phyloP scores from a whole-genome alignment of 2,329 filamentous ascomycete genomes.

The Lasiodiplodia sp. region DNA sequence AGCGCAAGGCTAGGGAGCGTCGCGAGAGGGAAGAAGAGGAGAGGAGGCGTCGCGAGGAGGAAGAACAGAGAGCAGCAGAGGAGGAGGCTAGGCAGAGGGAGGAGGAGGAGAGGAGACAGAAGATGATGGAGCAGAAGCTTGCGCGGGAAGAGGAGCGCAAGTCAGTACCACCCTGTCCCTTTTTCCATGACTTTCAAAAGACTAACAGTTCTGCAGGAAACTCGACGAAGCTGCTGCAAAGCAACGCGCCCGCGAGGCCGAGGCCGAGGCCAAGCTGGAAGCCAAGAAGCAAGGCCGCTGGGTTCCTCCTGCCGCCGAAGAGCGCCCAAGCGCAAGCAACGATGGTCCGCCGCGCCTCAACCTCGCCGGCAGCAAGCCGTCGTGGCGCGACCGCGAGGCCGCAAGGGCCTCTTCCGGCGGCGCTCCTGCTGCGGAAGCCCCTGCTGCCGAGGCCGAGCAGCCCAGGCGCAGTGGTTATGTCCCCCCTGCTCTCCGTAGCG shows the following conservation, averaged over 20 bases:
- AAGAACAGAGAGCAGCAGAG: constrained; percentile 80
- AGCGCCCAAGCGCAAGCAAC: constrained; percentile 46
- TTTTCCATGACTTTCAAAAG: neutral
- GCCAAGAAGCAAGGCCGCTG: constrained; percentile 62
- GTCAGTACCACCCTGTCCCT: constrained; percentile 51
- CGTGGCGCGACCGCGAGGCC: constrained; percentile 78
- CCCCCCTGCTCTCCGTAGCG: constrained; percentile 53
- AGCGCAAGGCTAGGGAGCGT: constrained; percentile 82
- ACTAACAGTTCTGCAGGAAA: constrained; percentile 58
- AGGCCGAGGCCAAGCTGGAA: constrained; percentile 76
- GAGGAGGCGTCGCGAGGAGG: constrained; percentile 78
- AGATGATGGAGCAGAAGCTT: constrained; percentile 74
- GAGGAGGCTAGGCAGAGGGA: constrained; percentile 83
- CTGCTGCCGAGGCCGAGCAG: constrained; percentile 44
- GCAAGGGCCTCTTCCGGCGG: constrained; percentile 44
- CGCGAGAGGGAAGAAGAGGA: constrained; percentile 86
- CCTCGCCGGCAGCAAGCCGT: constrained; percentile 68
- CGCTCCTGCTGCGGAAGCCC: constrained; percentile 37
- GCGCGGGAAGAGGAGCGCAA: constrained; percentile 66
- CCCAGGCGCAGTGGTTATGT: constrained; percentile 54
- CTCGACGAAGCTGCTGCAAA: constrained; percentile 67
- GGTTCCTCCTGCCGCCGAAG: constrained; percentile 30
- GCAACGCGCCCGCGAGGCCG: constrained; percentile 84
- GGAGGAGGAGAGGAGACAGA: constrained; percentile 80
- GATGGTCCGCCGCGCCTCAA: constrained; percentile 66